A percentile compares a stretch with the other conserved stretches of the same genome.
phyloP scores from a whole-genome alignment of 805 yeast genomes.

The Zygotorulaspora chibaensis region DNA sequence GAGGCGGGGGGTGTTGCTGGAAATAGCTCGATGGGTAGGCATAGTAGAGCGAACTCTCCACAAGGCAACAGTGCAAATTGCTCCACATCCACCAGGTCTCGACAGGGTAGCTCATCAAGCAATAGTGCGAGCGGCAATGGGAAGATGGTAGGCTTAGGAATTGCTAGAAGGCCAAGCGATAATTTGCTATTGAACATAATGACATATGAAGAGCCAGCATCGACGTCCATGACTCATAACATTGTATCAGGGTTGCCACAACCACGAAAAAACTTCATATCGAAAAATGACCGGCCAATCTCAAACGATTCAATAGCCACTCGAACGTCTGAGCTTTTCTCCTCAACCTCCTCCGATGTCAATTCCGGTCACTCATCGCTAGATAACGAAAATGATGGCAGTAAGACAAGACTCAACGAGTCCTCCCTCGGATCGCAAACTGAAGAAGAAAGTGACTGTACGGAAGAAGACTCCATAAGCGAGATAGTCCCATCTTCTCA shows the following conservation, averaged over 20 bases:
- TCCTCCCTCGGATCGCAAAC: not conserved
- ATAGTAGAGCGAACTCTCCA: not conserved
- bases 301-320: constrained; percentile 33
- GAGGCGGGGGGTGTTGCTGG: constrained; percentile 4
- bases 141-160: constrained; percentile 27
- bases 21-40: not conserved
- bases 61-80: not conserved
- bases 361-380: constrained; percentile 28
- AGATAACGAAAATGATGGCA: constrained; percentile 23
- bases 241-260: constrained; percentile 18
- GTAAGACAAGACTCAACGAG: constrained; percentile 3
- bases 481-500: not conserved
- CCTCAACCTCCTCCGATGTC: constrained; percentile 28
- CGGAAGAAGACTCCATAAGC: constrained; percentile 5
- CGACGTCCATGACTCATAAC: constrained; percentile 2
- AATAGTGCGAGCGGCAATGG: constrained; percentile 13
- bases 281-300: constrained; percentile 27
- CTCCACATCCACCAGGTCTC: constrained; percentile 3
- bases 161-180: constrained; percentile 34
- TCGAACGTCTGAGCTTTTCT: constrained; percentile 28
- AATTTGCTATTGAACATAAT: constrained; percentile 25
- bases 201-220: constrained; percentile 7
- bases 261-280: constrained; percentile 22
- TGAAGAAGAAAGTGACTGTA: constrained; percentile 3
- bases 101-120: constrained; percentile 11